Evolutionary conservation across 306 rosid genomes (phyloP), one percentile per base, ranked within the genome.

Genomic region (Cucurbita maxima): DNA sequence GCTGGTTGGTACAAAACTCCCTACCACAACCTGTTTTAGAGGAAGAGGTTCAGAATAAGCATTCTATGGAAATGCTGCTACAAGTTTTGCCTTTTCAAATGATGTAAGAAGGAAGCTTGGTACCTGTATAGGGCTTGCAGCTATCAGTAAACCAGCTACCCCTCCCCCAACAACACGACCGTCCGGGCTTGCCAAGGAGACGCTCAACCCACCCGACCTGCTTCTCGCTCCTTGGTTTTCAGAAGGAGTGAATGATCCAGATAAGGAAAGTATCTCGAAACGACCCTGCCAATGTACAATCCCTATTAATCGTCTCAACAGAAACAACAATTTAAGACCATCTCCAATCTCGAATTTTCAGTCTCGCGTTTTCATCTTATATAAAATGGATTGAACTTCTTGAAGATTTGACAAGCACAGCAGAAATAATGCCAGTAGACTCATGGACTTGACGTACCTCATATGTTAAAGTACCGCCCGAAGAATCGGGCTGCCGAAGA

Each of bases 51-150:
- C 37, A 47, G 30, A 12, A 68, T 22, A 22, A 45, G 7, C n/a
- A 67, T 44, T 20, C 25, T 64, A 72, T 5, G 52, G 20, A 38
- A 40, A 55, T n/a, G 8, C 48, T 6, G 8, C 48, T 6, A 53
- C 48, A 72, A 8, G 40, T 38, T 34, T 11, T 40, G 45, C 50
- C n/a, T 60, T 10, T 71, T 36, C 41, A 53, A 12, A 25, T 47
- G 8, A 37, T 58, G 25, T 25, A 53, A 45, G 18, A 9, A 19
- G 5, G 52, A 57, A 19, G 53, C 40, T n/a, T 40, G 18, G 75
- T 75, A 88, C 98, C 91, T 88, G 96, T 57, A 92, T 96, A 68
- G 96, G 96, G 81, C 87, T 56, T 8, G 91, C 96, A 47, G 98
- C 98, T 30, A 85, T 59, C 10, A 92, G 85, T 76, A 82, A 81